Conservation (phyloP, 768 basidiomycete species). For the Leccinum ochraceum region DNA sequence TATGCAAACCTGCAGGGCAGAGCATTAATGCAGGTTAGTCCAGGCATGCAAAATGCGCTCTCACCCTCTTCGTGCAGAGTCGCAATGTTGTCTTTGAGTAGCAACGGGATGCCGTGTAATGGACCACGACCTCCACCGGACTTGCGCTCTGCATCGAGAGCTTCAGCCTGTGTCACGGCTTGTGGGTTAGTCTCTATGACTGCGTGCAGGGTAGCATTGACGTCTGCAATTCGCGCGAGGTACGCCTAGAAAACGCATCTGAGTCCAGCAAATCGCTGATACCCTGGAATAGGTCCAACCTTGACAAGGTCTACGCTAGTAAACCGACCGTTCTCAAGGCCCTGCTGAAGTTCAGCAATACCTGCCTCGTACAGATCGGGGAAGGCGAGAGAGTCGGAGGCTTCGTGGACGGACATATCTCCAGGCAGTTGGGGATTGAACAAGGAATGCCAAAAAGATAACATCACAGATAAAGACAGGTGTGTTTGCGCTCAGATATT, state of each 20-base stretch:
- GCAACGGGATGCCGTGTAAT: constrained; percentile 60
- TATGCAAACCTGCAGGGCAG: constrained; percentile 35
- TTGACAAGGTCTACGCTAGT: constrained; percentile 66
- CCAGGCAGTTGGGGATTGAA: constrained; percentile 11
- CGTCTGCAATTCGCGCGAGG: constrained; percentile 64
- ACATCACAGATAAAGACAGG: background rate
- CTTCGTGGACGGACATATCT: constrained; percentile 14
- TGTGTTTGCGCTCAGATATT: background rate
- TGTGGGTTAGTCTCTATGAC: constrained; percentile 61
- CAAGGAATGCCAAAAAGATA: constrained; percentile 6
- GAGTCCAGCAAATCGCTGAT: background rate
- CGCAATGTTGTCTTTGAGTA: constrained; percentile 51
- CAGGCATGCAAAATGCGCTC: background rate
- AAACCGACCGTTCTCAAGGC: constrained; percentile 51
- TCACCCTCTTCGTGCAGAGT: constrained; percentile 34
- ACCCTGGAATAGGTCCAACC: constrained; percentile 30
- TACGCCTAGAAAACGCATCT: constrained; percentile 48
- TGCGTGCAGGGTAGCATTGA: constrained; percentile 58
- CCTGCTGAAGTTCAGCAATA: constrained; percentile 53
- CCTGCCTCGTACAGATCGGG: constrained; percentile 68
- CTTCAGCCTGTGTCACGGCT: constrained; percentile 53
- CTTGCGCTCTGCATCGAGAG: constrained; percentile 50
- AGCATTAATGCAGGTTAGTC: constrained; percentile 1
- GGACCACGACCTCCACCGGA: constrained; percentile 43
- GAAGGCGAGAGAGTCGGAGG: constrained; percentile 15